Base-by-base conservation (phyloP, 2,329 filamentous ascomycete species). In the Penicillium sumatraense region DNA sequence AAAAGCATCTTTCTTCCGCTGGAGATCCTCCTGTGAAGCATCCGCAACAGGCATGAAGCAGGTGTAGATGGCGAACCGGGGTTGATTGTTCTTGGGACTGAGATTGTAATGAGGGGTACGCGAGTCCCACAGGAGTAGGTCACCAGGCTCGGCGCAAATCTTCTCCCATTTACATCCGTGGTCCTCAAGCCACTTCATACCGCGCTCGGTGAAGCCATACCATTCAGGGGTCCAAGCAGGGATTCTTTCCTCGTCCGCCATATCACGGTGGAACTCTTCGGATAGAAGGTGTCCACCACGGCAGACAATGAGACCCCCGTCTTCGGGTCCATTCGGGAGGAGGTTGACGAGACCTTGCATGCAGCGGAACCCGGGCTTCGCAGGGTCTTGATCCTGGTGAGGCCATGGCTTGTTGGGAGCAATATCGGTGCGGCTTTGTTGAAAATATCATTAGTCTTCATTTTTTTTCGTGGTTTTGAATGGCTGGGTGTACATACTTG, bases 311-410 rank as follows among this genome's bases (percentile, higher is more conserved):
- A 78, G 63, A 0, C 72, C 69, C 6, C 75, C 75, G 50, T 77
- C 74, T 1, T 75, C 62, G 4, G 74, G 72, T 1, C 74, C 74
- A 31, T 66, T 62, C 2, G 63, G 68, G 2, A 65, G 62, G 0
- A 78, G 60, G 62, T 83, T 83, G 2, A 83, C 77, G 0, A 83
- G 70, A 4, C 81, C 81, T 56, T 83, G 81, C 2, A 81, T 69
- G 58, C 81, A 83, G 2, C 79, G 73, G 64, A 83, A 81, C 0
- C 80, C 81, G 11, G 71, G 72, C 59, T 72, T 74, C 6, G 67
- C 68, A 1, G 75, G 78, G 50, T 79, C 73, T 57, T 80, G 77
- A 52, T 80, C 78, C 41, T 79, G 76, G 59, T 80, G 78, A 2
- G 77, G 75, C 78, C 77, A 80, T 2, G 77, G 78, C 50, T 71